Evolutionary conservation across 768 basidiomycete species (phyloP).

Genomic region (Hygrocybe punicea): DNA sequence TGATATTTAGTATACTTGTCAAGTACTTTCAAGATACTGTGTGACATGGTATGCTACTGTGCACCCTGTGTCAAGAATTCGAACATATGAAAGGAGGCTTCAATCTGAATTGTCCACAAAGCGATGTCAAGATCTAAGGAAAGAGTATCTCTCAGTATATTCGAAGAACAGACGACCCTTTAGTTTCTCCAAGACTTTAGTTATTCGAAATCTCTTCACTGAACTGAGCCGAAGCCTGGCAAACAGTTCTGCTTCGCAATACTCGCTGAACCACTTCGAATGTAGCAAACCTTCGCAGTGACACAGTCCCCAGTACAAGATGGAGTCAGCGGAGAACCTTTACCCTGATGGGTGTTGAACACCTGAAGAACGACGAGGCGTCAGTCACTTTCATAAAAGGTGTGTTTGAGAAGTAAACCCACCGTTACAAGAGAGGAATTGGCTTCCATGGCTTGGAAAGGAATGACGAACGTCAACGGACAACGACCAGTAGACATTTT

Average conservation of each 20-base stretch:
- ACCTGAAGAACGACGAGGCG: constrained; percentile 34
- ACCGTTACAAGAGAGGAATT: constrained; percentile 59
- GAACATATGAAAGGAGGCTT: too few relatives aligned
- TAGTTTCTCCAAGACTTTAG: too few relatives aligned
- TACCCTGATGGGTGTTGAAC: constrained; percentile 72
- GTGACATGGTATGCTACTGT: too few relatives aligned
- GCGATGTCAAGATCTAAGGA: too few relatives aligned
- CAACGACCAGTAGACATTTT: neutral
- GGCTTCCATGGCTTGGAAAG: constrained; percentile 52
- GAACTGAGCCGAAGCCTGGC: constrained; percentile 58
- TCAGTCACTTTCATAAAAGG: neutral
- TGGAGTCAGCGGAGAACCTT: constrained; percentile 52
- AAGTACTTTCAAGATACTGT: too few relatives aligned
- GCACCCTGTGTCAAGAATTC: too few relatives aligned
- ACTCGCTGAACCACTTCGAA: constrained; percentile 66
- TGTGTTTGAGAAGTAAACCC: constrained; percentile 17
- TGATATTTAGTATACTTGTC: too few relatives aligned
- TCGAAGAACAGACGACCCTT: too few relatives aligned
- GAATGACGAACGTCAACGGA: constrained; percentile 2
- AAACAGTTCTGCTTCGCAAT: constrained; percentile 59
- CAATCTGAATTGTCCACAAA: neutral
- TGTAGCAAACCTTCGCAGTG: constrained; percentile 72
- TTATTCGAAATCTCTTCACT: constrained; percentile 14
- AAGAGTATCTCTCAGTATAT: too few relatives aligned
- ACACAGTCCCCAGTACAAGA: constrained; percentile 60